Conservation (phyloP, 2,329 filamentous ascomycete genomes). For the Penicillium sp. region DNA sequence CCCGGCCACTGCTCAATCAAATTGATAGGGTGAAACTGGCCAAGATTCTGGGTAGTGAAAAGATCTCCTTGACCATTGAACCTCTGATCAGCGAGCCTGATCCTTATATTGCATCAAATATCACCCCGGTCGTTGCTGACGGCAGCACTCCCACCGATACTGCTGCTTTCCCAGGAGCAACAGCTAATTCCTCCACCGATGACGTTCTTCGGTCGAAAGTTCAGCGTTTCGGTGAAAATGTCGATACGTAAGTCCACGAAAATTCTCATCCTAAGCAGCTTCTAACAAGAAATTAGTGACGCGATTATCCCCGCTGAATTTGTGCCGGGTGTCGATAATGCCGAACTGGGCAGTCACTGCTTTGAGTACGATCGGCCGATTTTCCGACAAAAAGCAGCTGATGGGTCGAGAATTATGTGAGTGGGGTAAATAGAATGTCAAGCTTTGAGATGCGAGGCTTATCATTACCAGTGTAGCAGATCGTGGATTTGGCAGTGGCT, state of each 20-base stretch:
- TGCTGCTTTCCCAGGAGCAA: neutral
- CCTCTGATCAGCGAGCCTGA: slow-evolving; percentile 13
- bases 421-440: neutral
- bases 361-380: slow-evolving; percentile 40
- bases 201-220: slow-evolving; percentile 1
- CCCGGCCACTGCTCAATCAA: slow-evolving; percentile 25
- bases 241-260: slow-evolving; percentile 3
- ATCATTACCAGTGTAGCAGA: slow-evolving; percentile 36
- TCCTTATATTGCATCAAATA: neutral
- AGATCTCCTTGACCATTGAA: slow-evolving; percentile 21
- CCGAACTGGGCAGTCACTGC: slow-evolving; percentile 10
- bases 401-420: slow-evolving; percentile 38
- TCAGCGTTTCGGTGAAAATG: slow-evolving; percentile 8
- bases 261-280: neutral
- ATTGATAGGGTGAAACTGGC: neutral
- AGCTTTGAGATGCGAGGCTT: neutral
- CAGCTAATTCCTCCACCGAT: neutral
- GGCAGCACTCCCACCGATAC: neutral
- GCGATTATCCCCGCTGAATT: slow-evolving; percentile 12
- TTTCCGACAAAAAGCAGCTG: slow-evolving; percentile 39
- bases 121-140: too few species aligned
- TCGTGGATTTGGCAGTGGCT: slow-evolving; percentile 48
- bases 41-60: neutral
- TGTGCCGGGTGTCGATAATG: slow-evolving; percentile 7
- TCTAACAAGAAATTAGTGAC: neutral